Percentiles rank a stretch among this genome's conserved stretches.
Evolutionary conservation across 768 basidiomycete species (phyloP).

Genomic region (Dentipellis fragilis): DNA sequence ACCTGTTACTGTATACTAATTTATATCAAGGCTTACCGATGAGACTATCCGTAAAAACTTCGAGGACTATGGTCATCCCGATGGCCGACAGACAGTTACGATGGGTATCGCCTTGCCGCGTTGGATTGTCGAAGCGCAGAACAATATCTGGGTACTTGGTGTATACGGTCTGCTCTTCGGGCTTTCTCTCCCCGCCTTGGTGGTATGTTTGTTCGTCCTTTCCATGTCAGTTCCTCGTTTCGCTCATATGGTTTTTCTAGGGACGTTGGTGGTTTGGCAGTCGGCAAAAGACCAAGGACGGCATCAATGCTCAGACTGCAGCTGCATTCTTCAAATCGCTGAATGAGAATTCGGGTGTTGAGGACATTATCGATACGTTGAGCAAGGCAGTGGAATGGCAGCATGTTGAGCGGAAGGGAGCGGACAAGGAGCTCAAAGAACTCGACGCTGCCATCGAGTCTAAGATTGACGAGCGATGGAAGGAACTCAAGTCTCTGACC

Average conservation of each 20-base stretch:
- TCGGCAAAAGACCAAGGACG: slow-evolving; percentile 84
- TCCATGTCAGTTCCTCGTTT: not conserved
- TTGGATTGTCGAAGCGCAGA: slow-evolving; percentile 89
- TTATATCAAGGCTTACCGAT: slow-evolving; percentile 63
- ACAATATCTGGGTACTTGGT: slow-evolving; percentile 85
- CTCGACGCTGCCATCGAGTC: slow-evolving; percentile 43
- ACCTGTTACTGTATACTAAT: slow-evolving; percentile 1
- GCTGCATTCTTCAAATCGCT: slow-evolving; percentile 80
- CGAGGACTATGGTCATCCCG: slow-evolving; percentile 86
- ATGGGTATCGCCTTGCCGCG: slow-evolving; percentile 92
- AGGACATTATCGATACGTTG: slow-evolving; percentile 63
- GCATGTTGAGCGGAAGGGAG: slow-evolving; percentile 20
- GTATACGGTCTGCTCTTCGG: slow-evolving; percentile 86
- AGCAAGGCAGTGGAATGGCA: slow-evolving; percentile 60
- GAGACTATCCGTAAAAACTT: slow-evolving; percentile 86
- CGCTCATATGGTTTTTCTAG: slow-evolving; percentile 21
- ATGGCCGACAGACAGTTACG: slow-evolving; percentile 89
- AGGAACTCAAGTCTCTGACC: slow-evolving; percentile 33
- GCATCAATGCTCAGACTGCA: slow-evolving; percentile 72
- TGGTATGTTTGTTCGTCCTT: slow-evolving; percentile 36
- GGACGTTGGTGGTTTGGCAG: slow-evolving; percentile 98
- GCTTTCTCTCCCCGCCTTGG: slow-evolving; percentile 73
- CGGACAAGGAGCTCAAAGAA: slow-evolving; percentile 27
- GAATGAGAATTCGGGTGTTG: slow-evolving; percentile 68
- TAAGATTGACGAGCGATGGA: slow-evolving; percentile 45